A percentile compares a stretch with the other conserved stretches of the same genome.
Evolutionary conservation across 257 asterid genomes (phyloP).

Genomic region (Jaltomata sinuosa): DNA sequence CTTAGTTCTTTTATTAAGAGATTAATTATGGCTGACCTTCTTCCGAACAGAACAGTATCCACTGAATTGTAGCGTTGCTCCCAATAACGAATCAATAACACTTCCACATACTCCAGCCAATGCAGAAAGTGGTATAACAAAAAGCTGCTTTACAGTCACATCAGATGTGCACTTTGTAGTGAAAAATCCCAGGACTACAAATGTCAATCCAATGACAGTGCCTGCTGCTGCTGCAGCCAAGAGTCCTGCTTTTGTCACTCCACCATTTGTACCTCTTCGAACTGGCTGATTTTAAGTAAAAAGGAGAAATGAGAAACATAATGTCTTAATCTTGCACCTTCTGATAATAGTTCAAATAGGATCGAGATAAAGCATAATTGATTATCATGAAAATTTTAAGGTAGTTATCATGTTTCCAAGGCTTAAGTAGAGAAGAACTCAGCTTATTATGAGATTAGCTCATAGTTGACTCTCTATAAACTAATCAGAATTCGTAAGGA

Average conservation of each 20-base stretch:
- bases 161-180: conserved; percentile 49
- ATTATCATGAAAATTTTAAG: background rate
- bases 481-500: background rate
- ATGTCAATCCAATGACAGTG: conserved; percentile 56
- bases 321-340: background rate
- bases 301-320: background rate
- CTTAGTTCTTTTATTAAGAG: background rate
- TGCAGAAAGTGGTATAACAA: conserved; percentile 72
- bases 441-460: background rate
- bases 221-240: conserved; percentile 89
- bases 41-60: conserved; percentile 86
- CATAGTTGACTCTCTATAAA: background rate
- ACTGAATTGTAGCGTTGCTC: conserved; percentile 93
- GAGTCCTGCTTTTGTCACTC: conserved; percentile 80
- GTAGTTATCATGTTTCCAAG: background rate
- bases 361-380: background rate
- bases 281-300: conserved; percentile 47
- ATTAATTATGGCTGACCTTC: conserved; percentile 41
- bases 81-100: conserved; percentile 73
- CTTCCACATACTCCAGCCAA: conserved; percentile 84
- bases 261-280: conserved; percentile 92
- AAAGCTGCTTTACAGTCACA: conserved; percentile 56
- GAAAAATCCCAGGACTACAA: conserved; percentile 56
- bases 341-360: background rate
- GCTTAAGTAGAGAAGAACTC: background rate